These are phyloP conservation scores for Papiliotrema laurentii DNA, from an alignment of 1,284 basidiomycete genomes.

Conservation along the genomic window DNA sequence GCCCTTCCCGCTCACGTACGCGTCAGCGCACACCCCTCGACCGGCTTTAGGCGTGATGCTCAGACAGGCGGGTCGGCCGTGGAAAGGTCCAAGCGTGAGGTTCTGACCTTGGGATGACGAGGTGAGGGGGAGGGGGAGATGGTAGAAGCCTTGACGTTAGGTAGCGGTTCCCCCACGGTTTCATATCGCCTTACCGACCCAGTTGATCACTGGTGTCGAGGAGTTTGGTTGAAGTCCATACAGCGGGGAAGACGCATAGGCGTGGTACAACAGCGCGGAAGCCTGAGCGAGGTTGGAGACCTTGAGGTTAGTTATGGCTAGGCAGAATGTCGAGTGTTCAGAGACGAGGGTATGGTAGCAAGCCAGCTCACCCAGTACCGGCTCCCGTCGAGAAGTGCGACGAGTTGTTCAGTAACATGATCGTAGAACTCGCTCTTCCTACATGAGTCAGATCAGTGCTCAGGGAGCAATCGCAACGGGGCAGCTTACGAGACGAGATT, in stretches of 20 bases:
- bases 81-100: constrained; percentile 75
- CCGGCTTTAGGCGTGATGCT: constrained; percentile 61
- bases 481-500: constrained; percentile 55
- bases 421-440: constrained; percentile 69
- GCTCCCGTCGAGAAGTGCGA: constrained; percentile 61
- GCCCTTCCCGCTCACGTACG: constrained; percentile 58
- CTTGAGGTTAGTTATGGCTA: constrained; percentile 45
- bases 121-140: constrained; percentile 57
- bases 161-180: background rate
- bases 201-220: constrained; percentile 66
- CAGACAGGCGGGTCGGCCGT: constrained; percentile 82
- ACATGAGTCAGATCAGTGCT: background rate
- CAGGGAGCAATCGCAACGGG: background rate
- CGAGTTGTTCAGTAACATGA: constrained; percentile 64
- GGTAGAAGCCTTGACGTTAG: constrained; percentile 68
- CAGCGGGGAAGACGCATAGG: constrained; percentile 60
- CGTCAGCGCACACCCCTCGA: constrained; percentile 76
- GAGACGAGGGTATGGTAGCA: too few relatives aligned
- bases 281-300: constrained; percentile 81
- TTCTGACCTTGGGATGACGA: constrained; percentile 30
- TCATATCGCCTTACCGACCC: constrained; percentile 64
- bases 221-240: constrained; percentile 55
- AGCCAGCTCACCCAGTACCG: constrained; percentile 63
- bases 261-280: constrained; percentile 70
- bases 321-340: too few relatives aligned